phyloP scores from a whole-genome alignment of 257 asterid genomes.

The Fraxinus excelsior region DNA sequence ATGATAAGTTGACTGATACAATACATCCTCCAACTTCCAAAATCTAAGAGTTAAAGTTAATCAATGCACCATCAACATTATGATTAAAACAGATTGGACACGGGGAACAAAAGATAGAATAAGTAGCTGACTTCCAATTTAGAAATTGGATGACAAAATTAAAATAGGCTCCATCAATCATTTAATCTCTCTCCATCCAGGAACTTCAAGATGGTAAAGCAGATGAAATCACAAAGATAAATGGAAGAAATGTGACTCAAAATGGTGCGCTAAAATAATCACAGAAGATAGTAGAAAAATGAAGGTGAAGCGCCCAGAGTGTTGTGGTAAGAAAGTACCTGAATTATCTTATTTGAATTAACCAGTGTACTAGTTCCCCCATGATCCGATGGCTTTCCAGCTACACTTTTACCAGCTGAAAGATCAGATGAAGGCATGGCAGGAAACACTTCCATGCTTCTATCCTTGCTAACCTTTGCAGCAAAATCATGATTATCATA shows the following conservation, averaged over 20 bases:
- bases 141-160: background rate
- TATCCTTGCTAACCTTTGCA: slow-evolving; percentile 66
- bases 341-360: slow-evolving; percentile 55
- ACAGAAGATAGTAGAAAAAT: slow-evolving; percentile 1
- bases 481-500: slow-evolving; percentile 62
- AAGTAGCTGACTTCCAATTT: background rate
- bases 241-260: slow-evolving; percentile 8
- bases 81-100: background rate
- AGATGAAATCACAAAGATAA: slow-evolving; percentile 2
- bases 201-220: no score
- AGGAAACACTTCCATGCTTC: slow-evolving; percentile 58
- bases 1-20: background rate
- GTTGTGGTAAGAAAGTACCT: slow-evolving; percentile 27
- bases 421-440: slow-evolving; percentile 51
- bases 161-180: no score
- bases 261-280: slow-evolving; percentile 12
- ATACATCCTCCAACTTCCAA: background rate
- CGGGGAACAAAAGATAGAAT: background rate
- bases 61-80: slow-evolving; percentile 1
- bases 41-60: background rate
- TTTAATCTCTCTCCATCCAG: no score
- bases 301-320: slow-evolving; percentile 6
- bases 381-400: slow-evolving; percentile 58
- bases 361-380: slow-evolving; percentile 55
- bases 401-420: slow-evolving; percentile 49